These are phyloP conservation scores for Glarea lozoyensis DNA, from an alignment of 495 filamentous ascomycete genomes.

Conservation along the genomic window DNA sequence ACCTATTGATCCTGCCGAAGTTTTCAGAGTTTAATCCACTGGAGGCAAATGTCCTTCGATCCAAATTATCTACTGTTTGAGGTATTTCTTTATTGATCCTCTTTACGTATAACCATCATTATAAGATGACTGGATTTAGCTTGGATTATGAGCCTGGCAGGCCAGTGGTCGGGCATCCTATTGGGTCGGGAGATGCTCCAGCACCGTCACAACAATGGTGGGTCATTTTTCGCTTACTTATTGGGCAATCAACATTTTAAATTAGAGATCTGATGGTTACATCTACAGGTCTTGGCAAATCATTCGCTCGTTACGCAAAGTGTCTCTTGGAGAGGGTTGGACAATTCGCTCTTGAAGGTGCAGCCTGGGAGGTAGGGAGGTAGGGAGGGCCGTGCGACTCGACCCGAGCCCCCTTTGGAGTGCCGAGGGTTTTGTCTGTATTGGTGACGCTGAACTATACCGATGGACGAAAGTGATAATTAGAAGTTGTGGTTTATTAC, in stretches of 20 bases:
- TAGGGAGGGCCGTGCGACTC: no score
- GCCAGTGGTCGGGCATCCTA: slow-evolving; percentile 5
- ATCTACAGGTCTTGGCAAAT: slow-evolving; percentile 13
- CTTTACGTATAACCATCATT: no score
- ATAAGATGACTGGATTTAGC: no score
- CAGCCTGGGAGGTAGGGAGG: slow-evolving; percentile 22
- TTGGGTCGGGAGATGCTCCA: slow-evolving; percentile 13
- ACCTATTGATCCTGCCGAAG: no score
- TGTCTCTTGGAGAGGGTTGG: slow-evolving; percentile 12
- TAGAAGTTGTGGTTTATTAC: slow-evolving; percentile 7
- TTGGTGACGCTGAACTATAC: no score
- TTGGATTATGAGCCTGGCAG: slow-evolving; percentile 10
- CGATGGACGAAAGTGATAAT: slow-evolving; percentile 12
- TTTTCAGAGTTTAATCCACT: no score
- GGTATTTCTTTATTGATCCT: no score
- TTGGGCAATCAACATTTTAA: slow-evolving; percentile 8
- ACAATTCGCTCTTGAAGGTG: slow-evolving; percentile 19
- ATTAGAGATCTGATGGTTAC: slow-evolving; percentile 14
- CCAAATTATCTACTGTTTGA: no score
- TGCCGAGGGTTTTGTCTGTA: no score
- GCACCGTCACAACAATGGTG: slow-evolving; percentile 14
- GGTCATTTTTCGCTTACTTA: slow-evolving; percentile 14
- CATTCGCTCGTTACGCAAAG: slow-evolving; percentile 10
- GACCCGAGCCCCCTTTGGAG: no score
- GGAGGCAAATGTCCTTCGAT: no score